These are phyloP conservation scores for Chalaropsis thielavioides DNA, from an alignment of 2,329 filamentous ascomycete genomes.

Conservation along the genomic window DNA sequence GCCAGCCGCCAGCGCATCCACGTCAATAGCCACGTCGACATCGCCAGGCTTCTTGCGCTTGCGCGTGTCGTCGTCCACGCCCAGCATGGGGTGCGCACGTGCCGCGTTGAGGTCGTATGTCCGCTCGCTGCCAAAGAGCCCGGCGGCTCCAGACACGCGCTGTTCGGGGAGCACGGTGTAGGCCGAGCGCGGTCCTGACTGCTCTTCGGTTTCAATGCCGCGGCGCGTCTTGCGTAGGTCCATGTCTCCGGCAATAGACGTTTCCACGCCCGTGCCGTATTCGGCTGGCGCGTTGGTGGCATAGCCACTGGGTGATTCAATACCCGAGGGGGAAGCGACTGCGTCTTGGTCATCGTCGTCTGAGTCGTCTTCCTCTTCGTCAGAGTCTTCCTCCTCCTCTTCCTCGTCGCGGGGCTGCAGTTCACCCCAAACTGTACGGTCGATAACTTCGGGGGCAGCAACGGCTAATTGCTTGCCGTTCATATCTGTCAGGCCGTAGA, in stretches of 20 bases:
- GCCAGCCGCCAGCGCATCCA: slow-evolving; percentile 59
- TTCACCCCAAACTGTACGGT: slow-evolving; percentile 84
- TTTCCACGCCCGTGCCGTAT: slow-evolving; percentile 50
- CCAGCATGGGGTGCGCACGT: slow-evolving; percentile 56
- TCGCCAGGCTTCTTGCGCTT: slow-evolving; percentile 96
- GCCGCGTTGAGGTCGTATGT: slow-evolving; percentile 66
- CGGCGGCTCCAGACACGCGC: slow-evolving; percentile 33
- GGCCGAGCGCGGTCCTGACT: slow-evolving; percentile 57
- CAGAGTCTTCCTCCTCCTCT: slow-evolving; percentile 55
- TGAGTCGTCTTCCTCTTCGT: slow-evolving; percentile 59
- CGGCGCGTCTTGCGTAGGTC: slow-evolving; percentile 72
- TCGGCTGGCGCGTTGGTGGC: slow-evolving; percentile 70
- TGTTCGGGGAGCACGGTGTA: slow-evolving; percentile 77
- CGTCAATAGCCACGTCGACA: slow-evolving; percentile 81
- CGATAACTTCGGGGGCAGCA: slow-evolving; percentile 59
- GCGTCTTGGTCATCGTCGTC: slow-evolving; percentile 40
- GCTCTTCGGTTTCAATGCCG: slow-evolving; percentile 78
- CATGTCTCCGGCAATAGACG: slow-evolving; percentile 72
- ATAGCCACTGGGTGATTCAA: slow-evolving; percentile 70
- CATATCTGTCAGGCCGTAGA: slow-evolving; percentile 59
- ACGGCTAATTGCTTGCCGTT: slow-evolving; percentile 28
- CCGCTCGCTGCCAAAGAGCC: slow-evolving; percentile 92
- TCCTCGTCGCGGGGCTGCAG: slow-evolving; percentile 67
- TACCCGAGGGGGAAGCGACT: slow-evolving; percentile 47
- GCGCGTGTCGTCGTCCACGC: slow-evolving; percentile 58